A percentile compares a stretch with the other conserved stretches of the same genome.
Conservation (phyloP, 2,329 filamentous ascomycete genomes). For the Phyllosticta citribraziliensis region DNA sequence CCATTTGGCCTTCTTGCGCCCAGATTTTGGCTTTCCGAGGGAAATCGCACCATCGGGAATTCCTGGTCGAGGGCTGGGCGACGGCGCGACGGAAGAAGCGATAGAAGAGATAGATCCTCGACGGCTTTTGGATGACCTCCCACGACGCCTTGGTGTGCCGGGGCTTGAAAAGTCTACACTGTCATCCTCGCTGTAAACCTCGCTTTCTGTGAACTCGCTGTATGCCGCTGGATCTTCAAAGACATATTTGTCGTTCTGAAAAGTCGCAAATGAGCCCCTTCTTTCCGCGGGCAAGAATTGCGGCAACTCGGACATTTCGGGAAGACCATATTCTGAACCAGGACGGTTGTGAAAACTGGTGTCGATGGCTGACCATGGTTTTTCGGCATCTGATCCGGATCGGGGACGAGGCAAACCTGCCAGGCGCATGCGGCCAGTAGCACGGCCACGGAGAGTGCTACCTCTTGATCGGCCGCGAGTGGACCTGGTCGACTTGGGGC, state of each 20-base stretch:
- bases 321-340: not conserved
- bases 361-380: conserved; percentile 1
- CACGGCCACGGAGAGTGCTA: not conserved
- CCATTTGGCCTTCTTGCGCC: not conserved
- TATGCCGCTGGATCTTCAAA: not conserved
- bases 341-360: not conserved
- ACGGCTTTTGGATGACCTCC: not conserved
- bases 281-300: not conserved
- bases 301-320: not conserved
- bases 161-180: not conserved
- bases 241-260: conserved; percentile 6
- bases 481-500: not conserved
- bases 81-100: not conserved
- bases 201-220: not conserved
- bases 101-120: not conserved
- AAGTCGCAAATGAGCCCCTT: not conserved
- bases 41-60: not conserved
- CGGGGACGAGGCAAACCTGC: conserved; percentile 4
- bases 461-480: conserved; percentile 4
- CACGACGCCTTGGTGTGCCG: not conserved
- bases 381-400: not conserved
- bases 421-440: conserved; percentile 7
- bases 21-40: not conserved
- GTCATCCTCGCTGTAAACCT: not conserved
- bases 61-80: not conserved